phyloP scores from a whole-genome alignment of 805 yeast species.

The Naumovozyma dairenensis region DNA sequence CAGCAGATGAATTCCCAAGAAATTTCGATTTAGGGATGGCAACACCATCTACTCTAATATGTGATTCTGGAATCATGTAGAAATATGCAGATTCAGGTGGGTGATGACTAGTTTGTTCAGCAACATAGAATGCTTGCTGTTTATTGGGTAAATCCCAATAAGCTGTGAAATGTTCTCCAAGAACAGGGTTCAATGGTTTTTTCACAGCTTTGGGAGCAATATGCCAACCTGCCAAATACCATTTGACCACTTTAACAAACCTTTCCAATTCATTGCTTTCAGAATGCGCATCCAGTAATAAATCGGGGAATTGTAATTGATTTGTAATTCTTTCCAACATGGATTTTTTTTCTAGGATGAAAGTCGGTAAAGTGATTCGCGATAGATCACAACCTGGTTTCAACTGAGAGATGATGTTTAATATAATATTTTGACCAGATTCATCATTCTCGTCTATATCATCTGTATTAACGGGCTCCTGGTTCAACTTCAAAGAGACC shows the following conservation, averaged over 20 bases:
- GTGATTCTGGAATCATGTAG: slow-evolving; percentile 70
- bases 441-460: slow-evolving; percentile 90
- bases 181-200: slow-evolving; percentile 89
- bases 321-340: slow-evolving; percentile 95
- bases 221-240: slow-evolving; percentile 97
- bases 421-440: slow-evolving; percentile 75
- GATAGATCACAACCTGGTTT: slow-evolving; percentile 89
- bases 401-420: slow-evolving; percentile 82
- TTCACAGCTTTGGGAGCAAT: slow-evolving; percentile 98
- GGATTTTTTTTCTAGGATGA: slow-evolving; percentile 86
- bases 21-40: slow-evolving; percentile 81
- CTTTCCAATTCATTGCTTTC: slow-evolving; percentile 52
- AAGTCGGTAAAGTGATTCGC: slow-evolving; percentile 88
- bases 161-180: slow-evolving; percentile 85
- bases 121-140: slow-evolving; percentile 66
- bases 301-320: slow-evolving; percentile 68
- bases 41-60: slow-evolving; percentile 81
- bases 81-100: slow-evolving; percentile 97
- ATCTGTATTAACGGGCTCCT: slow-evolving; percentile 34
- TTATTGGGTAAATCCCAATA: slow-evolving; percentile 82
- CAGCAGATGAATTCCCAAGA: slow-evolving; percentile 92
- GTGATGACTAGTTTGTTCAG: slow-evolving; percentile 96
- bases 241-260: slow-evolving; percentile 64
- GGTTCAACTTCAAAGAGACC: neutral
- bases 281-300: slow-evolving; percentile 59